These are phyloP conservation scores for Podila epigama DNA, from an alignment of 192 early-diverging fungal genomes.

Conservation along the genomic window DNA sequence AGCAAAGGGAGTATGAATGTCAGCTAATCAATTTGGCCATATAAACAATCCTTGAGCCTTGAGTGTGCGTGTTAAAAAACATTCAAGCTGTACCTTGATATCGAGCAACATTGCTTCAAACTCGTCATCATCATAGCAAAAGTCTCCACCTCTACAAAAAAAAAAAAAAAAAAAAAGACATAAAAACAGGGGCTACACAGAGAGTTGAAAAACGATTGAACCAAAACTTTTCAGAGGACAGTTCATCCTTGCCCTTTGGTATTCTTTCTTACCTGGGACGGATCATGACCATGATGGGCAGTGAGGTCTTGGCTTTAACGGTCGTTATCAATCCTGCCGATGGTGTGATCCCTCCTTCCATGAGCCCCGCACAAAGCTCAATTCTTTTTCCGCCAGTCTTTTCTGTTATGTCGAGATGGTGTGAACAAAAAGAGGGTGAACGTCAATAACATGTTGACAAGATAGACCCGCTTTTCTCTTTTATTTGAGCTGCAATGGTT, in stretches of 20 bases:
- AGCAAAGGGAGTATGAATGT: not conserved
- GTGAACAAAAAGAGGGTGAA: not conserved
- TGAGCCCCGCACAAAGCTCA: constrained; percentile 70
- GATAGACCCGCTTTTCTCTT: not conserved
- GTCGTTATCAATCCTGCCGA: constrained; percentile 55
- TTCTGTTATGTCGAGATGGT: constrained; percentile 31
- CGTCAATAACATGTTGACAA: not conserved
- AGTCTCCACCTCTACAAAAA: constrained; percentile 65
- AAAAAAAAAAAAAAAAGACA: not conserved
- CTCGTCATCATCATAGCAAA: constrained; percentile 59
- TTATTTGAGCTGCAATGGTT: too few relatives aligned
- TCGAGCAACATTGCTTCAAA: constrained; percentile 57
- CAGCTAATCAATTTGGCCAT: too few relatives aligned
- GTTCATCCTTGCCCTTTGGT: too few relatives aligned
- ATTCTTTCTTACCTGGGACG: constrained; percentile 61
- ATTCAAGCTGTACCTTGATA: constrained; percentile 29
- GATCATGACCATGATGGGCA: constrained; percentile 73
- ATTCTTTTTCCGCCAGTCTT: constrained; percentile 62
- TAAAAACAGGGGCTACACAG: not conserved
- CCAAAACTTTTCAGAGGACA: too few relatives aligned
- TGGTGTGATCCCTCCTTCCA: constrained; percentile 73
- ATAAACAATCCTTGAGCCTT: too few relatives aligned
- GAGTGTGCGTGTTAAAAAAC: too few relatives aligned
- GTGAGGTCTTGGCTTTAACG: constrained; percentile 41
- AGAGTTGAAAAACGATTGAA: too few relatives aligned